Percentiles rank a stretch among this genome's conserved stretches.
phyloP scores from a whole-genome alignment of 257 asterid genomes.

The Primulina huaijiensis region DNA sequence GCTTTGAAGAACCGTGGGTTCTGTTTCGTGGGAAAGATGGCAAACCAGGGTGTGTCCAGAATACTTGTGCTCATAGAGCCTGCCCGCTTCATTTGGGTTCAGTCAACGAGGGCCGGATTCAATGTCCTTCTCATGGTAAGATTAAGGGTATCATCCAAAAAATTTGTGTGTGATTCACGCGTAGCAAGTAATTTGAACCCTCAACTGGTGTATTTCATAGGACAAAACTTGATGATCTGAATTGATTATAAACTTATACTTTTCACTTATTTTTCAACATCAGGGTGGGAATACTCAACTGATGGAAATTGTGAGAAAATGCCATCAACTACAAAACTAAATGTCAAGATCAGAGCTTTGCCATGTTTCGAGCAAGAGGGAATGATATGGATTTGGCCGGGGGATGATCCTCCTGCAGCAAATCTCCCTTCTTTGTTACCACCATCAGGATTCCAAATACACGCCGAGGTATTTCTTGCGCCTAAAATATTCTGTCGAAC shows the following conservation, averaged over 20 bases:
- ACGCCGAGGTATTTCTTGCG: constrained; percentile 68
- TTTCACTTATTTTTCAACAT: constrained; percentile 26
- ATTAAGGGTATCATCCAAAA: neutral
- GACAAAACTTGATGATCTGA: neutral
- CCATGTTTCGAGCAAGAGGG: constrained; percentile 97
- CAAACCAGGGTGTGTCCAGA: constrained; percentile 84
- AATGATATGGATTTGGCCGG: constrained; percentile 98
- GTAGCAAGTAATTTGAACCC: neutral
- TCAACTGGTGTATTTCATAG: neutral
- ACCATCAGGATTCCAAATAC: constrained; percentile 85
- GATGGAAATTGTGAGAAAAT: constrained; percentile 90
- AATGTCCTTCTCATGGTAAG: constrained; percentile 96
- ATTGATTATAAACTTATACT: constrained; percentile 1
- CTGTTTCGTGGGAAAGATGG: constrained; percentile 90
- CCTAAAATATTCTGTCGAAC: neutral
- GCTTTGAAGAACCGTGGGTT: constrained; percentile 98
- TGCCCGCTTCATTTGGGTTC: constrained; percentile 94
- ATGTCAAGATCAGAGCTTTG: constrained; percentile 68
- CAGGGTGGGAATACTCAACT: constrained; percentile 95
- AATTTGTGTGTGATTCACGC: neutral
- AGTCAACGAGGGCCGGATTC: constrained; percentile 88
- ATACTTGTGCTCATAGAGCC: constrained; percentile 95
- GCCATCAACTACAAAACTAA: constrained; percentile 80
- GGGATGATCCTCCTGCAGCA: constrained; percentile 78
- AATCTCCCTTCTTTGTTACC: constrained; percentile 75